phyloP scores from a whole-genome alignment of 306 rosid species.

The Glycine latifolia region DNA sequence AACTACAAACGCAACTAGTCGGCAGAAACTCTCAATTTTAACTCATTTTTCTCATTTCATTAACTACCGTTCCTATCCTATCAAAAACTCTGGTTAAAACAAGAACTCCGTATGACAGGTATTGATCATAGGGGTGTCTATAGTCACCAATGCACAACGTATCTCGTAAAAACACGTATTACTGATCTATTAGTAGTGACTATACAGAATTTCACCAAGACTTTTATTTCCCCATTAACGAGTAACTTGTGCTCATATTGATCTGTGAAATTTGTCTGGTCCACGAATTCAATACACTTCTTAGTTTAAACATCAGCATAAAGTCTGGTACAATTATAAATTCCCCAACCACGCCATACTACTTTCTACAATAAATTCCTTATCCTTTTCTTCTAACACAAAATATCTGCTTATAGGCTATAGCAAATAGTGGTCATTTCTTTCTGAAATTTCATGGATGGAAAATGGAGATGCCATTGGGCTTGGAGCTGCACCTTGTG shows the following conservation, averaged over 20 bases:
- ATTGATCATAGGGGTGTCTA: background rate
- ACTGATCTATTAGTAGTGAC: background rate
- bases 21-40: background rate
- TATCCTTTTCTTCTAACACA: background rate
- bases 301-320: constrained; percentile 17
- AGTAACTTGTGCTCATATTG: background rate
- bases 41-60: background rate
- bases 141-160: background rate
- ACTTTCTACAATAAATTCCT: background rate
- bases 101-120: background rate
- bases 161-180: background rate
- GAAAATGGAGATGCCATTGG: constrained; percentile 19
- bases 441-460: constrained; percentile 27
- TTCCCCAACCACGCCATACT: constrained; percentile 11
- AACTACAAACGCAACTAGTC: background rate
- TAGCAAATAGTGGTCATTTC: background rate
- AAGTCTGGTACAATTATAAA: background rate
- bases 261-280: background rate
- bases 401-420: background rate
- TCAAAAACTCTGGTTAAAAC: background rate
- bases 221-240: background rate
- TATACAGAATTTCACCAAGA: background rate
- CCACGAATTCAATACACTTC: background rate
- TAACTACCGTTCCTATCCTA: background rate
- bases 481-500: constrained; percentile 36